Percentiles rank a stretch among this genome's conserved stretches.
Evolutionary conservation across 2,329 filamentous ascomycete species (phyloP).

Genomic region (Didymella pomorum): DNA sequence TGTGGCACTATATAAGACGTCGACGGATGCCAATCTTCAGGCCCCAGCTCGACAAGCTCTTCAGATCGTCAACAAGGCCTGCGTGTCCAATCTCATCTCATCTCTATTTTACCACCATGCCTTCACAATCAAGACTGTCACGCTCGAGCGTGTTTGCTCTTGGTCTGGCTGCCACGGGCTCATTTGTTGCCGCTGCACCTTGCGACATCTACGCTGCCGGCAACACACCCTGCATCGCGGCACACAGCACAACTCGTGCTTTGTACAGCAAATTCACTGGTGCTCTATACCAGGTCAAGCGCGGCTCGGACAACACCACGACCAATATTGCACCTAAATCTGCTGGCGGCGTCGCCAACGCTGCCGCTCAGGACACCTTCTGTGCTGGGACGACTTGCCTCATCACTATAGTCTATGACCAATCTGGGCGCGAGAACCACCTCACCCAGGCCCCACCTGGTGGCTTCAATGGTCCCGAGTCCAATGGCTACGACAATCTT

Average conservation of each 20-base stretch:
- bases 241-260: conserved; percentile 71
- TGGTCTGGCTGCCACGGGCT: conserved; percentile 47
- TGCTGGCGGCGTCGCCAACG: conserved; percentile 69
- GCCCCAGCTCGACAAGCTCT: background rate
- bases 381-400: conserved; percentile 68
- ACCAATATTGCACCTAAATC: conserved; percentile 61
- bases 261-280: conserved; percentile 64
- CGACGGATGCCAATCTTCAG: background rate
- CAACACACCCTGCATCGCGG: conserved; percentile 69
- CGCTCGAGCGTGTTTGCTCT: conserved; percentile 36
- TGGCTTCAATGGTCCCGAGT: conserved; percentile 63
- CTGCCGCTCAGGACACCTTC: conserved; percentile 67
- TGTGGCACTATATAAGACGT: background rate
- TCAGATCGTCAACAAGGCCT: background rate
- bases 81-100: background rate
- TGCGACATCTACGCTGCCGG: conserved; percentile 69
- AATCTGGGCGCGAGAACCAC: conserved; percentile 68
- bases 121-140: conserved; percentile 9
- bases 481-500: conserved; percentile 66
- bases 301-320: conserved; percentile 61
- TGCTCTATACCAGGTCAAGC: conserved; percentile 67
- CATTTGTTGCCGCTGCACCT: conserved; percentile 62
- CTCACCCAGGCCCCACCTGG: conserved; percentile 69
- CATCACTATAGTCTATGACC: conserved; percentile 71
- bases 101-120: too few relatives aligned